Conservation (phyloP, 2,329 filamentous ascomycete genomes). For the Aspergillus niger region DNA sequence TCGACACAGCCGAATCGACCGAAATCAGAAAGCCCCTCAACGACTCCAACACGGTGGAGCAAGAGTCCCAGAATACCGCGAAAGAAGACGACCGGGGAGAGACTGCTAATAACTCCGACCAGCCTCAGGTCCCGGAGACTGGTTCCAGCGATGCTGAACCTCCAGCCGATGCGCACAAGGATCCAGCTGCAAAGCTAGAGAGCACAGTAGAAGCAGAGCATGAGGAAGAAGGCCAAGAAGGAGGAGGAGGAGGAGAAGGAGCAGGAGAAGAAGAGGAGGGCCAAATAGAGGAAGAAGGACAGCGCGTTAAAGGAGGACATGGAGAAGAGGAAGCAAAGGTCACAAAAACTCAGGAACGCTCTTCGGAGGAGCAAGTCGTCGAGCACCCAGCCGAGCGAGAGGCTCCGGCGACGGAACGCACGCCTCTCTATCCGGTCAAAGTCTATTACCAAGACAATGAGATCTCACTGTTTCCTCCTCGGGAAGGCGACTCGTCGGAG, state of each 20-base stretch:
- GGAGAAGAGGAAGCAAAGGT: not conserved
- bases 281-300: slow-evolving; percentile 12
- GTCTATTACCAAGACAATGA: slow-evolving; percentile 59
- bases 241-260: slow-evolving; percentile 8
- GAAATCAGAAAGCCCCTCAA: slow-evolving; percentile 13
- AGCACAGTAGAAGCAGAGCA: not conserved
- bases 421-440: slow-evolving; percentile 50
- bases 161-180: slow-evolving; percentile 14
- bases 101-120: slow-evolving; percentile 2
- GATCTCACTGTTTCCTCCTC: slow-evolving; percentile 61
- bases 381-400: slow-evolving; percentile 7
- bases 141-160: slow-evolving; percentile 17
- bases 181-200: slow-evolving; percentile 7
- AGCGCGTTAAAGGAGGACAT: slow-evolving; percentile 4
- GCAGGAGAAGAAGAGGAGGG: slow-evolving; percentile 13
- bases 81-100: slow-evolving; percentile 12
- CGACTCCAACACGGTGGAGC: slow-evolving; percentile 27
- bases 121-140: slow-evolving; percentile 18
- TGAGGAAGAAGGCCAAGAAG: slow-evolving; percentile 7
- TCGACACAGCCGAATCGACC: slow-evolving; percentile 4
- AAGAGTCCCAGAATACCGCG: slow-evolving; percentile 9
- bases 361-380: not conserved
- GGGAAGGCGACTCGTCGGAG: slow-evolving; percentile 54
- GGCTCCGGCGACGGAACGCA: slow-evolving; percentile 8
- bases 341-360: not conserved